Conservation (phyloP, 352 stramenopile genomes). For the Plasmopara muralis region DNA sequence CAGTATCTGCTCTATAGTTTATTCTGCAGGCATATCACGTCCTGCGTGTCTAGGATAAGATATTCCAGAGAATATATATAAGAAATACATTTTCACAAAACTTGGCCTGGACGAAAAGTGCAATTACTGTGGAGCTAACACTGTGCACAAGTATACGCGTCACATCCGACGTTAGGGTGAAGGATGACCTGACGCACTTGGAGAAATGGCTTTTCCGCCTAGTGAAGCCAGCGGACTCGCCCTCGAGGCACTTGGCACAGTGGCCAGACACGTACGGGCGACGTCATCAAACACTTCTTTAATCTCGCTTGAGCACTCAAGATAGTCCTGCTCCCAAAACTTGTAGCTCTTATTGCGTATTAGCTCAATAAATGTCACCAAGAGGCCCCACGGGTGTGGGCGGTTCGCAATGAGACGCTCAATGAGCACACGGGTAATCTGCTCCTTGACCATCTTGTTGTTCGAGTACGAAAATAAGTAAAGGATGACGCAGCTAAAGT, state of each 20-base stretch:
- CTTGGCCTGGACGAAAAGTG: no score
- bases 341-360: slow-evolving; percentile 99
- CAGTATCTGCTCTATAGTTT: no score
- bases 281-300: slow-evolving; percentile 99
- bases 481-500: slow-evolving; percentile 98
- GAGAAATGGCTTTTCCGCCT: slow-evolving; percentile 20
- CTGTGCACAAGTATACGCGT: not conserved
- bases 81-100: no score
- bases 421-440: slow-evolving; percentile 97
- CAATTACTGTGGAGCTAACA: no score
- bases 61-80: no score
- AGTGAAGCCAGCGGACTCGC: slow-evolving; percentile 29
- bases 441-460: slow-evolving; percentile 96
- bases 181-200: slow-evolving; percentile 1
- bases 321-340: slow-evolving; percentile 99
- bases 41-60: no score
- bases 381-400: slow-evolving; percentile 96
- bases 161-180: not conserved
- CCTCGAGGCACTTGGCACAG: slow-evolving; percentile 20
- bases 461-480: slow-evolving; percentile 97
- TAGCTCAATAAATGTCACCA: slow-evolving; percentile 99
- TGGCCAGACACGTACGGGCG: slow-evolving; percentile 90
- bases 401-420: slow-evolving; percentile 98
- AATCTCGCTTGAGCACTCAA: slow-evolving; percentile 97
- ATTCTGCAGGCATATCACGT: no score